Evolutionary conservation across 345 rosid genomes (phyloP), one percentile per base, ranked within the genome.

Genomic region (Salix exigua): DNA sequence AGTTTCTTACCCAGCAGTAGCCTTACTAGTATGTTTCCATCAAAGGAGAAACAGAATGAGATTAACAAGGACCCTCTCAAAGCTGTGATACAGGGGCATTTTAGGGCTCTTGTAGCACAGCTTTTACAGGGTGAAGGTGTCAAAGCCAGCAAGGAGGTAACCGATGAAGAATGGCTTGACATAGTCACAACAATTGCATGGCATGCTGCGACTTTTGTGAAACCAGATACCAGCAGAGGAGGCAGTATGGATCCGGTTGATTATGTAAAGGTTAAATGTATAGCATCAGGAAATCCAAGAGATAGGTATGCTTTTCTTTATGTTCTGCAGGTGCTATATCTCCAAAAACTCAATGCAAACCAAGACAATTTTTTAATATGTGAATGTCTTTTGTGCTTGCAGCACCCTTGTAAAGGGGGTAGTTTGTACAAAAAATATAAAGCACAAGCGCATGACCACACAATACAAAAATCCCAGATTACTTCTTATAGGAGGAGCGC

Each of bases 231-330:
- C 75, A 91, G 97, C 84, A 88, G 83, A 77, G 99, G 98, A 31
- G 99, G 98, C 78, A 96, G 98, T 85, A 96, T 96, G 99, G 99
- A 96, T 85, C 99, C 99, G 5, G 91, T 79, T 72, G 84, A 96
- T 76, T 96, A 96, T 81, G 97, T 96, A 78, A 94, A 96, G 84
- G 90, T 96, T 68, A 96, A 96, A 80, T 96, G 99, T 81, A 86
- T 96, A 75, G 94, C 98, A 64, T 86, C 92, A 1, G 99, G 98
- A 83, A 88, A 78, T 71, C 97, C 93, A 82, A 86, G 75, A 61
- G 97, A 92, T 70, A 96, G 99, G 99, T 96, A 90, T 70, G 26
- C 5, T 26, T 61, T 81, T 48, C 35, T 70, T 71, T 19, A 35
- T 7, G 70, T 72, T 61, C 68, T 76, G 17, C 6, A 13, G 7